These are phyloP conservation scores for Debaryomycetaceae sp. DNA, from an alignment of 1,139 yeast species.

Conservation along the genomic window DNA sequence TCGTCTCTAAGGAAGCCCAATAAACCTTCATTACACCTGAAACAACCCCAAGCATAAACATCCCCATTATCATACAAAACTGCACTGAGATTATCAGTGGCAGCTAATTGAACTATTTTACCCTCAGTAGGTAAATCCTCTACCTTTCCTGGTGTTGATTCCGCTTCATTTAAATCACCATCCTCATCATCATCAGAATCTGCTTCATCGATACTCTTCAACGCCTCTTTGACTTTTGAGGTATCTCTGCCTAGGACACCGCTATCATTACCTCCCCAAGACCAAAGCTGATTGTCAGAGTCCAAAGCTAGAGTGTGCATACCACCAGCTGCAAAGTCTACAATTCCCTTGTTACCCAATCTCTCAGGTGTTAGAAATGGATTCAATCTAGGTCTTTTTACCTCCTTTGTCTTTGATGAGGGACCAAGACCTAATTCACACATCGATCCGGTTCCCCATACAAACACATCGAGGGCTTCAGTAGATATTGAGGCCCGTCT, in stretches of 20 bases:
- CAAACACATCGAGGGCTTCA: slow-evolving; percentile 68
- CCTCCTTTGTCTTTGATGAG: slow-evolving; percentile 79
- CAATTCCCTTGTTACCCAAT: slow-evolving; percentile 52
- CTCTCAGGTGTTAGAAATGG: slow-evolving; percentile 63
- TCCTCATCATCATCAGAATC: slow-evolving; percentile 62
- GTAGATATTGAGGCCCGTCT: slow-evolving; percentile 35
- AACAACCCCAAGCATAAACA: slow-evolving; percentile 97
- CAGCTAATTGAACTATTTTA: slow-evolving; percentile 77
- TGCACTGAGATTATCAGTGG: slow-evolving; percentile 89
- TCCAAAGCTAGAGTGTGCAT: slow-evolving; percentile 90
- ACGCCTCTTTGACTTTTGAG: slow-evolving; percentile 58
- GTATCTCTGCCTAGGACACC: slow-evolving; percentile 88
- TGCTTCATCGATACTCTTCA: slow-evolving; percentile 62
- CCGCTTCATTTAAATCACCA: slow-evolving; percentile 82
- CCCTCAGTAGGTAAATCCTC: slow-evolving; percentile 56
- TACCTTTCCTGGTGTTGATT: slow-evolving; percentile 82
- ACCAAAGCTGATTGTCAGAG: slow-evolving; percentile 71
- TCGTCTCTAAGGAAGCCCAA: slow-evolving; percentile 71
- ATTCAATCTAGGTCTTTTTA: slow-evolving; percentile 90
- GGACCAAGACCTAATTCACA: slow-evolving; percentile 97
- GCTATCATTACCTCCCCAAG: slow-evolving; percentile 97
- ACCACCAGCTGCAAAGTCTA: slow-evolving; percentile 91
- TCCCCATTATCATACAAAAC: slow-evolving; percentile 78
- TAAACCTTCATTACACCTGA: slow-evolving; percentile 87
- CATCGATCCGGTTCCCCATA: slow-evolving; percentile 97